Percentiles rank a stretch among this genome's conserved stretches.
These are phyloP conservation scores for Cadophora luteo-olivacea DNA, from an alignment of 2,329 filamentous ascomycete genomes.

Conservation along the genomic window DNA sequence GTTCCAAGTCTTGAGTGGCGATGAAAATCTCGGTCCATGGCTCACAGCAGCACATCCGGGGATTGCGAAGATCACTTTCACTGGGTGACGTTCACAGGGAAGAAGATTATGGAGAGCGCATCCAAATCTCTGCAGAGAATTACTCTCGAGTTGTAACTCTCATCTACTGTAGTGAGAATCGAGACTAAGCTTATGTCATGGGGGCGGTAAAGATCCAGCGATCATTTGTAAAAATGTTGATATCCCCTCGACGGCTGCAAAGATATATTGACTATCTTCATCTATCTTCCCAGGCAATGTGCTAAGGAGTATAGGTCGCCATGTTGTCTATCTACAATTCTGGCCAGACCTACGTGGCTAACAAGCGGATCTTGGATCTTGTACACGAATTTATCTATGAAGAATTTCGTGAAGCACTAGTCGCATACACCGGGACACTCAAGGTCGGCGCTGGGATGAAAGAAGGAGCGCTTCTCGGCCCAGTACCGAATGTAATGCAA, in stretches of 20 bases:
- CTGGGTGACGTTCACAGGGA: conserved; percentile 59
- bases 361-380: conserved; percentile 66
- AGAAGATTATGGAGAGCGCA: conserved; percentile 56
- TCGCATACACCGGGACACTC: conserved; percentile 51
- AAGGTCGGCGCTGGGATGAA: conserved; percentile 49
- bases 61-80: conserved; percentile 65
- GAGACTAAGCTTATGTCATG: too few species aligned
- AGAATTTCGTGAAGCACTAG: conserved; percentile 55
- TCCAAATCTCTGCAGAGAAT: conserved; percentile 56
- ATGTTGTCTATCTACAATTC: conserved; percentile 58
- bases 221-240: conserved; percentile 61
- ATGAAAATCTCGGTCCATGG: conserved; percentile 58
- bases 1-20: conserved; percentile 61
- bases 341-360: conserved; percentile 61
- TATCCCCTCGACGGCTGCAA: conserved; percentile 52
- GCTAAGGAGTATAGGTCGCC: conserved; percentile 45
- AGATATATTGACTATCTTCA: too few species aligned
- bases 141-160: conserved; percentile 42
- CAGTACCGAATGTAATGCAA: conserved; percentile 70
- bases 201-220: conserved; percentile 58
- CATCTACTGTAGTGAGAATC: background rate
- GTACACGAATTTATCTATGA: conserved; percentile 67
- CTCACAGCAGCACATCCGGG: conserved; percentile 61
- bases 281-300: conserved; percentile 42
- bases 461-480: conserved; percentile 55